A percentile compares a stretch with the other conserved stretches of the same genome.
phyloP scores from a whole-genome alignment of 176 grass and related monocot genomes.

The Aechmea fasciata region DNA sequence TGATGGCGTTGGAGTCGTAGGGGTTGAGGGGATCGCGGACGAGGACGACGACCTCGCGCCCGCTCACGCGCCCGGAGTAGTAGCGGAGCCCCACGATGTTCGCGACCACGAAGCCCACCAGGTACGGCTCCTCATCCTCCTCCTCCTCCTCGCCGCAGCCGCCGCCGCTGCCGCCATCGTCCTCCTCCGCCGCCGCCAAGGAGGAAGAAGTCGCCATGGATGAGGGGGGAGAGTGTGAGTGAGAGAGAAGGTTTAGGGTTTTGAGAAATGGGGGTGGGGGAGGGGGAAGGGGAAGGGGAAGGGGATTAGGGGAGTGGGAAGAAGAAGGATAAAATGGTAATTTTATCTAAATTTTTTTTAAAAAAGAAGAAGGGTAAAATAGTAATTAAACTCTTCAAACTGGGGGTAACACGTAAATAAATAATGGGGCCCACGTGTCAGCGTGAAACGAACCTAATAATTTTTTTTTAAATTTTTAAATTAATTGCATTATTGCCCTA shows the following conservation, averaged over 20 bases:
- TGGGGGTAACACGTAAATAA: no score
- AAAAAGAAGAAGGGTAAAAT: neutral
- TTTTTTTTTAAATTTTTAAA: no score
- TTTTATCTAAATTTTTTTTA: no score
- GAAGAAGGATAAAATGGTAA: conserved; percentile 9
- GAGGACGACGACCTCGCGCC: conserved; percentile 51
- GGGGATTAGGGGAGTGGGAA: no score
- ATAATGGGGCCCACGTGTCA: no score
- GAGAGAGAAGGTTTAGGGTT: neutral
- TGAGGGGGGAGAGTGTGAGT: neutral
- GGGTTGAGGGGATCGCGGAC: conserved; percentile 59
- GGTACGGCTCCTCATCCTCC: conserved; percentile 32
- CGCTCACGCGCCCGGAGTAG: conserved; percentile 37
- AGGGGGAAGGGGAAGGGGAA: neutral
- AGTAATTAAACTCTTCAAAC: no score
- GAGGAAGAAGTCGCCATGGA: neutral
- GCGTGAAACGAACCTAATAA: no score
- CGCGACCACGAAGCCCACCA: conserved; percentile 65
- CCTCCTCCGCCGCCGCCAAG: neutral
- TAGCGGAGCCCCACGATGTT: conserved; percentile 45
- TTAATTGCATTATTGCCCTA: no score
- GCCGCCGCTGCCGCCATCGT: neutral
- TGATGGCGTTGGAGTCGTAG: conserved; percentile 59
- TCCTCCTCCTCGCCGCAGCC: conserved; percentile 3
- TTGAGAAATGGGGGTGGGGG: neutral